A percentile compares a stretch with the other conserved stretches of the same genome.
phyloP scores from a whole-genome alignment of 2,329 filamentous ascomycete species.

The Zasmidium angulare region DNA sequence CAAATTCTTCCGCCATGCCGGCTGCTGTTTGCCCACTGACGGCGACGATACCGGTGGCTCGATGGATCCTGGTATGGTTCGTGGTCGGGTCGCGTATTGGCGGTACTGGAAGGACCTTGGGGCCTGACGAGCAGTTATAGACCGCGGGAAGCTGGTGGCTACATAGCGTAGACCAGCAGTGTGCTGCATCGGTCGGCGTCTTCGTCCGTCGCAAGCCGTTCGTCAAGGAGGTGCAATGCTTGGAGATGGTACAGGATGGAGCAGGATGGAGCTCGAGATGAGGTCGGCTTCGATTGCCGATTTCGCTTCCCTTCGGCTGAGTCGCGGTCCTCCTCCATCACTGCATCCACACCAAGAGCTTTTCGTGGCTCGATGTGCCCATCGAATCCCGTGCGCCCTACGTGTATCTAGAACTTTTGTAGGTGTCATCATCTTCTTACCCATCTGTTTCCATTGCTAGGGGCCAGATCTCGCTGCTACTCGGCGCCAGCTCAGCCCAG shows the following conservation, averaged over 20 bases:
- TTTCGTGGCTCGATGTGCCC: not conserved
- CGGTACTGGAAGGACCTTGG: not conserved
- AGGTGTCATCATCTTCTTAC: not conserved
- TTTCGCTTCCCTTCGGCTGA: not conserved
- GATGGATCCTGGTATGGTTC: not conserved
- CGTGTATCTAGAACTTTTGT: not conserved
- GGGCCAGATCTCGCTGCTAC: not conserved
- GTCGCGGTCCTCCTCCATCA: not conserved
- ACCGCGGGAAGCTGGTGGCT: conserved; percentile 11
- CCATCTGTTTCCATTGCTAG: not conserved
- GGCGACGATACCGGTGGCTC: conserved; percentile 1
- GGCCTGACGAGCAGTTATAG: not conserved
- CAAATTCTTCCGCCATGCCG: not conserved
- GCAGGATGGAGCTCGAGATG: not conserved
- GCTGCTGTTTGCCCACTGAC: not conserved
- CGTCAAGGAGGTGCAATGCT: not conserved
- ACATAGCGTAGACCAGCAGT: conserved; percentile 20
- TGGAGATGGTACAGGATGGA: not conserved
- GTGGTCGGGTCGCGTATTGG: not conserved
- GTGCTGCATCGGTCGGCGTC: conserved; percentile 20
- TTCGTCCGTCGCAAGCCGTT: too few relatives aligned
- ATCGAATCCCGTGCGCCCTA: not conserved
- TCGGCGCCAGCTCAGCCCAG: not conserved
- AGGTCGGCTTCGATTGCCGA: not conserved
- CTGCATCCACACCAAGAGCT: not conserved